Conservation (phyloP, 2,329 filamentous ascomycete genomes). For the Colletotrichum somersetense region DNA sequence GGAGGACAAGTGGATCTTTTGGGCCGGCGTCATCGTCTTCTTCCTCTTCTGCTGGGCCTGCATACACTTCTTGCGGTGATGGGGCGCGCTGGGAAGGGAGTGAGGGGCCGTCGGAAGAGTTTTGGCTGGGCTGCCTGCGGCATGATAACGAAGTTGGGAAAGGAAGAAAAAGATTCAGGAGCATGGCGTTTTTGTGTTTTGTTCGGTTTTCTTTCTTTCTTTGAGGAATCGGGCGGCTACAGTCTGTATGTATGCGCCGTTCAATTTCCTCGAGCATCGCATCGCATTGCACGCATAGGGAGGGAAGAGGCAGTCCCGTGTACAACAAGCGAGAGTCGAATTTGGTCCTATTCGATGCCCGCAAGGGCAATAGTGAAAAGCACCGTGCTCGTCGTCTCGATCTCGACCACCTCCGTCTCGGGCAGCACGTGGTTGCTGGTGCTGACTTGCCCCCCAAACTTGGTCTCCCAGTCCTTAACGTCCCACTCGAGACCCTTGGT, state of each 20-base stretch:
- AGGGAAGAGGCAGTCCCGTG: neutral
- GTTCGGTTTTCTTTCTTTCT: neutral
- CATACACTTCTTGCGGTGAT: conserved; percentile 82
- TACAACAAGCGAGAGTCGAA: conserved; percentile 35
- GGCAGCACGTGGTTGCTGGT: conserved; percentile 83
- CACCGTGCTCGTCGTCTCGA: conserved; percentile 74
- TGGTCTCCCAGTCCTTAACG: conserved; percentile 82
- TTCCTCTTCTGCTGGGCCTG: conserved; percentile 94
- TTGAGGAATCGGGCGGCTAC: conserved; percentile 15
- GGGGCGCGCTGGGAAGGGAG: neutral
- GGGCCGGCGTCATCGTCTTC: conserved; percentile 86
- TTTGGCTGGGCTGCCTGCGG: neutral
- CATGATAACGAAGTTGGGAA: conserved; percentile 7
- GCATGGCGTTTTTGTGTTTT: conserved; percentile 32
- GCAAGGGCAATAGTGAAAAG: conserved; percentile 80
- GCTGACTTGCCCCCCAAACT: conserved; percentile 79
- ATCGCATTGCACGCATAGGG: neutral
- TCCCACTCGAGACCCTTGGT: conserved; percentile 92
- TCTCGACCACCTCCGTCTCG: conserved; percentile 69
- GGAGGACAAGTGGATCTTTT: conserved; percentile 99
- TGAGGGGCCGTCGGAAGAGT: neutral
- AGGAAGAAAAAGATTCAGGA: conserved; percentile 3
- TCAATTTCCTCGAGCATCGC: conserved; percentile 16
- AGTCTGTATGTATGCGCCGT: conserved; percentile 11
- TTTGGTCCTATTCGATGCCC: conserved; percentile 42